A percentile compares a stretch with the other conserved stretches of the same genome.
Conservation (phyloP, 306 rosid species). For the Medicago truncatula region DNA sequence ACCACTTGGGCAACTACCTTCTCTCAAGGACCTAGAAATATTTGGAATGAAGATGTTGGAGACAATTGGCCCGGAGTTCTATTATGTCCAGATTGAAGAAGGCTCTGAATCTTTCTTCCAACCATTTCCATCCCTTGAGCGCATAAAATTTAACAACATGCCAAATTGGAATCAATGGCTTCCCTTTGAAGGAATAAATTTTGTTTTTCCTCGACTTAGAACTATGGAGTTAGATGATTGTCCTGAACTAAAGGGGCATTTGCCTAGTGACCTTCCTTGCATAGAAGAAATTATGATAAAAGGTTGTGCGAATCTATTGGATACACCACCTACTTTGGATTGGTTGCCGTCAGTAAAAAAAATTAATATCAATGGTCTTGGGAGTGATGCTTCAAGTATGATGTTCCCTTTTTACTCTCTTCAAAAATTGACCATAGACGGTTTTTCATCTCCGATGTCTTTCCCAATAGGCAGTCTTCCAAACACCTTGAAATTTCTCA, state of each 20-base stretch:
- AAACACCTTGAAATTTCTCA: too few species aligned
- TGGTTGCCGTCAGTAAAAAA: not conserved
- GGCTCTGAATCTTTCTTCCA: not conserved
- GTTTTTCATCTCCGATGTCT: too few species aligned
- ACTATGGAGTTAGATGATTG: not conserved
- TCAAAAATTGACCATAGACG: too few species aligned
- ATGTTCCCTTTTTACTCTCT: too few species aligned
- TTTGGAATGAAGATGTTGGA: too few species aligned
- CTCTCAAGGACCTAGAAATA: not conserved
- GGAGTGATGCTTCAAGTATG: too few species aligned
- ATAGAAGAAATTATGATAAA: not conserved
- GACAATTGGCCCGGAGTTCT: not conserved
- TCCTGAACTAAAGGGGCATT: not conserved
- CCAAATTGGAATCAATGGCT: constrained; percentile 18
- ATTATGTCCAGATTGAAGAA: not conserved
- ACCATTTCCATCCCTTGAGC: constrained; percentile 5
- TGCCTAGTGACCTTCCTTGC: not conserved
- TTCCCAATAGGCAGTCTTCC: too few species aligned
- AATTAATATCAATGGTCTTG: not conserved
- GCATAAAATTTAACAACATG: not conserved
- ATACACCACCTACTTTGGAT: not conserved
- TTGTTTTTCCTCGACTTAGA: not conserved
- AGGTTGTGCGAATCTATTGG: not conserved
- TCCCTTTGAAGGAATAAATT: not conserved
- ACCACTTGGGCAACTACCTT: not conserved